Evolutionary conservation across 495 filamentous ascomycete genomes (phyloP).

Genomic region (Xylaria palmicola): DNA sequence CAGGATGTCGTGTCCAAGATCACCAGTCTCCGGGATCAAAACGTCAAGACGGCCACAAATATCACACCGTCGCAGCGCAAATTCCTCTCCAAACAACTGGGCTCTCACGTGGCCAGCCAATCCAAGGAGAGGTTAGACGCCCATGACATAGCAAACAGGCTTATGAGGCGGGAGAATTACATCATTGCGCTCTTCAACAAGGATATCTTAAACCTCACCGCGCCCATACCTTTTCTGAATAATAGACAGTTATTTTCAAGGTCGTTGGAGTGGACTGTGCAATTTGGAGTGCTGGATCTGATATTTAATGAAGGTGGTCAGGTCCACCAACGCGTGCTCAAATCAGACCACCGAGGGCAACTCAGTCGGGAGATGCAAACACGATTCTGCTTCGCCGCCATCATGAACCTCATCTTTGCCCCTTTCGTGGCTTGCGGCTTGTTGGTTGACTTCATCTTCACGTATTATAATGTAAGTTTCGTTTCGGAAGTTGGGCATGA

Average conservation of each 20-base stretch:
- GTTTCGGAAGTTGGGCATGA: neutral
- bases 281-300: conserved; percentile 85
- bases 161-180: conserved; percentile 97
- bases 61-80: conserved; percentile 54
- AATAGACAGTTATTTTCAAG: conserved; percentile 75
- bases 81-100: conserved; percentile 52
- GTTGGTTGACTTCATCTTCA: conserved; percentile 83
- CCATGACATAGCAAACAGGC: conserved; percentile 91
- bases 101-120: conserved; percentile 58
- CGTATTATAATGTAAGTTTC: conserved; percentile 74
- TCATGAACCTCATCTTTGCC: conserved; percentile 82
- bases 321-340: conserved; percentile 77
- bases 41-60: conserved; percentile 73
- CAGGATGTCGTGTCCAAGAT: conserved; percentile 87
- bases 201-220: conserved; percentile 81
- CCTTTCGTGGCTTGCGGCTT: conserved; percentile 83
- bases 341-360: conserved; percentile 72
- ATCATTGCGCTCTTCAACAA: conserved; percentile 96
- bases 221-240: conserved; percentile 79
- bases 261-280: conserved; percentile 85
- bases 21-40: conserved; percentile 83
- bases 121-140: conserved; percentile 96
- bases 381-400: conserved; percentile 75
- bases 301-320: conserved; percentile 88
- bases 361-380: conserved; percentile 72